phyloP scores from a whole-genome alignment of 345 rosid species.

The Hibiscus syriacus region DNA sequence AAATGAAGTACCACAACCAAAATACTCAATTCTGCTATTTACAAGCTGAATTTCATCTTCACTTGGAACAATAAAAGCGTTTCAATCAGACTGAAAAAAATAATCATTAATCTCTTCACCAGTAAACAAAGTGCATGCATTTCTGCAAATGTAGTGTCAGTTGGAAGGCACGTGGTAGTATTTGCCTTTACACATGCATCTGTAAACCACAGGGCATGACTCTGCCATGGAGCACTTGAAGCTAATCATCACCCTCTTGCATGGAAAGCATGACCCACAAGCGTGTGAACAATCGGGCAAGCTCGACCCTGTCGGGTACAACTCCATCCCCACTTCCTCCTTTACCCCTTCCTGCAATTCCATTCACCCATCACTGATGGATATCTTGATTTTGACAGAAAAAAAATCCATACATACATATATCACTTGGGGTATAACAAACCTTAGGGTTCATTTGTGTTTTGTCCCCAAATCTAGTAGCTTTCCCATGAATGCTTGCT shows the following conservation, averaged over 20 bases:
- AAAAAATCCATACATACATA: no score
- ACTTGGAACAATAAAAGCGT: not conserved
- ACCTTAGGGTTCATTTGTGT: slow-evolving; percentile 12
- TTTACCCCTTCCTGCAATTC: slow-evolving; percentile 13
- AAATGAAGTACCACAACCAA: not conserved
- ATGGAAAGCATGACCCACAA: slow-evolving; percentile 83
- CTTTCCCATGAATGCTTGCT: not conserved
- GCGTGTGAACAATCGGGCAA: slow-evolving; percentile 94
- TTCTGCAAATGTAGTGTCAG: not conserved
- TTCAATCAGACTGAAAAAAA: not conserved
- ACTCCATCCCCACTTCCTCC: slow-evolving; percentile 31
- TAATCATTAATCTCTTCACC: not conserved
- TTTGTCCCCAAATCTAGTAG: not conserved
- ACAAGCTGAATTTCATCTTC: not conserved
- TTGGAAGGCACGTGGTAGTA: slow-evolving; percentile 73
- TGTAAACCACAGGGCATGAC: slow-evolving; percentile 89
- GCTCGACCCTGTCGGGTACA: slow-evolving; percentile 73
- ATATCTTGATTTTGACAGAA: no score
- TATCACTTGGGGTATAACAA: not conserved
- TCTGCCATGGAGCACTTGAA: slow-evolving; percentile 72
- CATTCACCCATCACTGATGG: not conserved
- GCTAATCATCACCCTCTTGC: slow-evolving; percentile 91
- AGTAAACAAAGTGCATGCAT: not conserved
- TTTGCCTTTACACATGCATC: slow-evolving; percentile 83
- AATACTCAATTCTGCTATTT: not conserved